Evolutionary conservation across 2,329 filamentous ascomycete species (phyloP).

Genomic region (Periconia sp.): DNA sequence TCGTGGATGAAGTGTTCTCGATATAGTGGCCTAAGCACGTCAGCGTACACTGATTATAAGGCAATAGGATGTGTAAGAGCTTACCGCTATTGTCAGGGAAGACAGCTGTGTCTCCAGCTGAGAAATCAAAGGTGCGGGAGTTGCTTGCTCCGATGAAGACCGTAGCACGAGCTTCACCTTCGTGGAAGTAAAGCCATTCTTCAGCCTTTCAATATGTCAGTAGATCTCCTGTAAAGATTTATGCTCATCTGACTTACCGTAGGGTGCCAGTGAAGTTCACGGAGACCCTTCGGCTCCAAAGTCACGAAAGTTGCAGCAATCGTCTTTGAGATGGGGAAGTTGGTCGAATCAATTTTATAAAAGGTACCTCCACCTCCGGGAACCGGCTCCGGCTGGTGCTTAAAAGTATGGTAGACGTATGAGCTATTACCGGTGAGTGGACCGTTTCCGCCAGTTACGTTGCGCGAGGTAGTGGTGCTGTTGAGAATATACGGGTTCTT

Average conservation of each 20-base stretch:
- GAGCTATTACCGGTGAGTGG: constrained; percentile 63
- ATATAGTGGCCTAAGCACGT: constrained; percentile 64
- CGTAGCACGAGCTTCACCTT: constrained; percentile 66
- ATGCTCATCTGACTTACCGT: constrained; percentile 55
- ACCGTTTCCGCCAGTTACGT: constrained; percentile 56
- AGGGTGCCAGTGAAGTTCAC: constrained; percentile 74
- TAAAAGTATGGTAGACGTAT: constrained; percentile 65
- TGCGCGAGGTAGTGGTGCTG: constrained; percentile 56
- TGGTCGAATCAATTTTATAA: constrained; percentile 69
- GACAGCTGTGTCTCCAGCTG: constrained; percentile 69
- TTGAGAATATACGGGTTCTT: constrained; percentile 69
- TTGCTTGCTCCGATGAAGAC: constrained; percentile 68
- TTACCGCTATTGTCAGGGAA: constrained; percentile 69
- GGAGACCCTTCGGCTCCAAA: constrained; percentile 66
- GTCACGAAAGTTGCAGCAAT: constrained; percentile 70
- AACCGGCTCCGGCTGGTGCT: constrained; percentile 63
- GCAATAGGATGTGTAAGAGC: constrained; percentile 14
- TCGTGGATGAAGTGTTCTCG: constrained; percentile 68
- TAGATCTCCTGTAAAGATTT: background rate
- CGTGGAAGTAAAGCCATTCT: constrained; percentile 75
- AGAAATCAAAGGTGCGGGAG: constrained; percentile 71
- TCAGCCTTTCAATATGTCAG: constrained; percentile 53
- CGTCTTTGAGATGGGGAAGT: constrained; percentile 70
- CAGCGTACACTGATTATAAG: background rate
- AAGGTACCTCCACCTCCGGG: constrained; percentile 68